These are phyloP conservation scores for Macrolepiota albuminosa DNA, from an alignment of 768 basidiomycete genomes.

Conservation along the genomic window DNA sequence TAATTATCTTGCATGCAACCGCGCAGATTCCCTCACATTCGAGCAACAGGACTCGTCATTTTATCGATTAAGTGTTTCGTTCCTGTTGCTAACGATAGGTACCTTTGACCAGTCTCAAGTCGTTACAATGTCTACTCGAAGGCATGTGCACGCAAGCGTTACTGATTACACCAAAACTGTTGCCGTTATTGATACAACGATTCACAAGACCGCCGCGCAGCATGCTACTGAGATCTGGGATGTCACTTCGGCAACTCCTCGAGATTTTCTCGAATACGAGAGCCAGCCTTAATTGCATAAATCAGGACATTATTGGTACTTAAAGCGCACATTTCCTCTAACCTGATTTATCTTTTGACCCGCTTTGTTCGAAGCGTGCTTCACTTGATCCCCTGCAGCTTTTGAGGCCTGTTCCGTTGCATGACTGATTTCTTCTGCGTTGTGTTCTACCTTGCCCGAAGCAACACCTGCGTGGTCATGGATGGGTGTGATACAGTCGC, in stretches of 20 bases:
- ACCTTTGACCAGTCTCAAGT: too few relatives aligned
- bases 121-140: too few relatives aligned
- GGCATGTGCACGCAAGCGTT: too few relatives aligned
- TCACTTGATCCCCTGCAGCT: conserved; percentile 29
- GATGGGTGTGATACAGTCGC: not conserved
- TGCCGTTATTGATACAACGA: too few relatives aligned
- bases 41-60: too few relatives aligned
- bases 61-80: too few relatives aligned
- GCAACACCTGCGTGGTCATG: conserved; percentile 26
- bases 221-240: too few relatives aligned
- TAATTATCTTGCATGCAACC: too few relatives aligned
- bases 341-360: conserved; percentile 38
- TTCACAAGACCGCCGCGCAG: too few relatives aligned
- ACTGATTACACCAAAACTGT: too few relatives aligned
- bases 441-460: conserved; percentile 27
- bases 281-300: conserved; percentile 21
- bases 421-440: conserved; percentile 28
- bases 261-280: conserved; percentile 28
- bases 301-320: not conserved
- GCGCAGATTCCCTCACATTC: too few relatives aligned
- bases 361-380: conserved; percentile 26
- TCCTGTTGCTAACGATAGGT: too few relatives aligned
- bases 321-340: not conserved
- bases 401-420: conserved; percentile 29
- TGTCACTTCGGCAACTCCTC: conserved; percentile 24